These are phyloP conservation scores for Cylindrotheca closterium DNA, from an alignment of 108 stramenopile genomes.

Conservation along the genomic window DNA sequence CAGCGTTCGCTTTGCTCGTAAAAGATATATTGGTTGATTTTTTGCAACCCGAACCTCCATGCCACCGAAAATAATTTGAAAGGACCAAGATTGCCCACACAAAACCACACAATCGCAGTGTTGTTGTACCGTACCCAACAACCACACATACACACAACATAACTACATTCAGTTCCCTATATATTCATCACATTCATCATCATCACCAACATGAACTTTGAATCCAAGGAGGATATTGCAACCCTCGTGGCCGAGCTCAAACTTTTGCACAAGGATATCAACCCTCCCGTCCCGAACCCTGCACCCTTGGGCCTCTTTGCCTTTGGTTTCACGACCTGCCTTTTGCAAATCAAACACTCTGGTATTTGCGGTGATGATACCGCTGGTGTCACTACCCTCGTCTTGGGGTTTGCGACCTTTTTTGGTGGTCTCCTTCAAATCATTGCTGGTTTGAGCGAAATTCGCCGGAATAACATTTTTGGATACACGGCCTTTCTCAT, in stretches of 20 bases:
- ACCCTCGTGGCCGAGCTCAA: slow-evolving; percentile 21
- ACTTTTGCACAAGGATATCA: slow-evolving; percentile 8
- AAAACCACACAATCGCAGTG: too few species aligned
- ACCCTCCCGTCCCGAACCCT: slow-evolving; percentile 43
- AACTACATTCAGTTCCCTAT: too few species aligned
- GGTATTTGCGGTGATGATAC: slow-evolving; percentile 18
- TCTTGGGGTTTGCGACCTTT: slow-evolving; percentile 41
- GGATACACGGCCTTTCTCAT: slow-evolving; percentile 44
- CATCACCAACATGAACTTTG: too few species aligned
- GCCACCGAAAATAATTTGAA: too few species aligned
- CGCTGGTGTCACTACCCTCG: slow-evolving; percentile 21
- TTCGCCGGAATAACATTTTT: slow-evolving; percentile 39
- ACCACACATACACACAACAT: too few species aligned
- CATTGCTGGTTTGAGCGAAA: slow-evolving; percentile 39
- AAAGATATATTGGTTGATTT: too few species aligned
- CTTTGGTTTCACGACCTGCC: slow-evolving; percentile 45
- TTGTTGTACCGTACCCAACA: too few species aligned
- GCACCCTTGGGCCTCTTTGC: slow-evolving; percentile 46
- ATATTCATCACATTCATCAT: too few species aligned
- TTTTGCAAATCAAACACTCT: slow-evolving; percentile 41
- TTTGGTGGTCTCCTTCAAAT: slow-evolving; percentile 46
- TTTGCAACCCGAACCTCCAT: too few species aligned
- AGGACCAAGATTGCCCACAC: too few species aligned
- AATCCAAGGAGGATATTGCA: too few species aligned
- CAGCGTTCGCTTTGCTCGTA: too few species aligned